Base-by-base conservation (phyloP, 179 eudicot species). In the Beta corolliflora region DNA sequence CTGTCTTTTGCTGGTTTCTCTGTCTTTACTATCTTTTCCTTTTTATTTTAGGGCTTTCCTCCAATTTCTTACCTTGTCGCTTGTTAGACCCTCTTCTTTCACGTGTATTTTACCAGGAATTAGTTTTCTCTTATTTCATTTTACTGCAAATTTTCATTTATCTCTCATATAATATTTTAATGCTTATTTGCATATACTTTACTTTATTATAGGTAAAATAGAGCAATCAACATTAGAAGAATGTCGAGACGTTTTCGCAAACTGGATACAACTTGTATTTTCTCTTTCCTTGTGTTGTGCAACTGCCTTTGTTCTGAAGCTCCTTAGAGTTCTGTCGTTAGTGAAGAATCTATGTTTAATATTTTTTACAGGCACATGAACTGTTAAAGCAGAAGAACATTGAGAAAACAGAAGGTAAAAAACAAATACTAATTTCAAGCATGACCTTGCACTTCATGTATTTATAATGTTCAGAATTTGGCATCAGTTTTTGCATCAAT, bases 171-270 rank as follows among this genome's bases (percentile, higher is more conserved):
- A 31, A 29, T 21, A 46, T 59, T 16, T 65, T 56, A 56, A 81
- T 59, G 52, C 53, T 81, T 68, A 53, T 71, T 69, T n/a, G 11
- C n/a, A 50, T 25, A 48, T 73, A 13, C 36, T 44, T 60, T 54
- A 58, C 44, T 53, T 56, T 65, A 9, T 25, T 52, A 59, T 75
- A 95, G 99, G 99, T 78, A 95, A 92, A 83, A 94, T 95, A 83
- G 97, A 91, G 87, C 94, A 93, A 84, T 85, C 89, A 81, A 94
- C 99, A 50, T 52, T 93, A 68, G 99, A 95, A 23, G 99, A 95
- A 86, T 88, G 92, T 81, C 95, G 95, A 69, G 99, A 92, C 83
- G 91, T 91, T 84, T 92, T 82, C 77, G 88, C 87, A 18, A 84
- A 82, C 78, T 95, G 98, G 98, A 94, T 92, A 77, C 79, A 91